Conservation (phyloP, 345 rosid species). For the Citrus glauca region DNA sequence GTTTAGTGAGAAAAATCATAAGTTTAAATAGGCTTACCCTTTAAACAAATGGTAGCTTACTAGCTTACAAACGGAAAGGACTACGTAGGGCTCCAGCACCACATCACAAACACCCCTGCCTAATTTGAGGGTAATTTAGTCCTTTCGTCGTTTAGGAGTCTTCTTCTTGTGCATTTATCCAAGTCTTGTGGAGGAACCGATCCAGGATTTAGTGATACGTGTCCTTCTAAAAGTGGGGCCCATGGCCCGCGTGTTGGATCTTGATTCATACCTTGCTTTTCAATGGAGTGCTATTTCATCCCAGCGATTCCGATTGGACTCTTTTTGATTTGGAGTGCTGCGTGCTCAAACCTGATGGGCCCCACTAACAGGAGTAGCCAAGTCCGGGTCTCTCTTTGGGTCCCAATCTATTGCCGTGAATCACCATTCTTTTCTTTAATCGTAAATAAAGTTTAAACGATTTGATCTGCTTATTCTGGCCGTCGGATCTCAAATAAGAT, state of each 20-base stretch:
- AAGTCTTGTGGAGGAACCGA: neutral
- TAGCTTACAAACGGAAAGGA: no score
- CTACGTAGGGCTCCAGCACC: no score
- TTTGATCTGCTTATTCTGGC: conserved; percentile 1
- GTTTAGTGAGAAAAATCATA: no score
- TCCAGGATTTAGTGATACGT: neutral
- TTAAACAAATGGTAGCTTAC: no score
- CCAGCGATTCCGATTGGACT: neutral
- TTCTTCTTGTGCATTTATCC: neutral
- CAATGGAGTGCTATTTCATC: conserved; percentile 1
- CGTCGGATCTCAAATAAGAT: neutral
- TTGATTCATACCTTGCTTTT: neutral
- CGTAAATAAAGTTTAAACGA: neutral
- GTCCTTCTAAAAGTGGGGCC: neutral
- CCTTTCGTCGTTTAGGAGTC: neutral
- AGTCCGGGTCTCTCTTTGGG: neutral
- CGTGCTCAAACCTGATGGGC: neutral
- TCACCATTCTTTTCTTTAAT: neutral
- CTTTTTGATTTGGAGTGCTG: neutral
- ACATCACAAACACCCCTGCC: neutral
- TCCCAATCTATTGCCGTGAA: conserved; percentile 15
- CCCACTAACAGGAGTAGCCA: neutral
- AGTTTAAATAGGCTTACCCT: no score
- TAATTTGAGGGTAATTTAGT: neutral
- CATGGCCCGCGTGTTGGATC: neutral